phyloP scores from a whole-genome alignment of 2,329 filamentous ascomycete genomes.

The Paecilomyces variotii region DNA sequence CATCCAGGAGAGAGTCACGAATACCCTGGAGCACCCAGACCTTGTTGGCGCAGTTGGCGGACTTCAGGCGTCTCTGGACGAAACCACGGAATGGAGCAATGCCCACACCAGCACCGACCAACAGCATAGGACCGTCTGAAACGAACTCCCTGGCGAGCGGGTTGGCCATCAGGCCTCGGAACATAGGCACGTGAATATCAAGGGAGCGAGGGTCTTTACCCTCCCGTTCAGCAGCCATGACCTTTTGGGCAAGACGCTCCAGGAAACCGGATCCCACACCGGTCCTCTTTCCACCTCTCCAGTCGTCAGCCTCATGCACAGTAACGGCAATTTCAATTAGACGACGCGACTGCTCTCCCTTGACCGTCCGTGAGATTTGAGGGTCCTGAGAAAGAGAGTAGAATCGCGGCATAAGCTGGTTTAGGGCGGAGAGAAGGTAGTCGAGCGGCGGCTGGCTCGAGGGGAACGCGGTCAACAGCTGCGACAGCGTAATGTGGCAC shows the following conservation, averaged over 20 bases:
- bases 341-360: slow-evolving; percentile 63
- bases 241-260: slow-evolving; percentile 69
- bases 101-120: slow-evolving; percentile 93
- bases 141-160: slow-evolving; percentile 87
- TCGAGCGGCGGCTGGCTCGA: slow-evolving; percentile 84
- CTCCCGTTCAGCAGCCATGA: slow-evolving; percentile 58
- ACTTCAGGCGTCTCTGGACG: slow-evolving; percentile 86
- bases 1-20: slow-evolving; percentile 87
- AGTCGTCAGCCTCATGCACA: slow-evolving; percentile 78
- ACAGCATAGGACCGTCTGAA: slow-evolving; percentile 90
- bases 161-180: slow-evolving; percentile 96
- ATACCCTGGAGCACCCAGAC: slow-evolving; percentile 94
- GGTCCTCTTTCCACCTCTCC: slow-evolving; percentile 62
- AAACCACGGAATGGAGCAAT: slow-evolving; percentile 97
- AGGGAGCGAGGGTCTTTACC: slow-evolving; percentile 45
- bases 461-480: slow-evolving; percentile 86
- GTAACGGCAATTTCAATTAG: slow-evolving; percentile 95
- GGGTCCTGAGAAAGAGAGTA: slow-evolving; percentile 97
- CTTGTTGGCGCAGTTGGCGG: slow-evolving; percentile 94
- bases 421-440: slow-evolving; percentile 68
- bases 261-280: slow-evolving; percentile 92
- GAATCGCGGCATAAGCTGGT: slow-evolving; percentile 92
- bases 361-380: slow-evolving; percentile 63
- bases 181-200: slow-evolving; percentile 83
- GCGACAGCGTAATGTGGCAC: slow-evolving; percentile 73